Conservation (phyloP, 768 basidiomycete genomes). For the Cyathus striatus region DNA sequence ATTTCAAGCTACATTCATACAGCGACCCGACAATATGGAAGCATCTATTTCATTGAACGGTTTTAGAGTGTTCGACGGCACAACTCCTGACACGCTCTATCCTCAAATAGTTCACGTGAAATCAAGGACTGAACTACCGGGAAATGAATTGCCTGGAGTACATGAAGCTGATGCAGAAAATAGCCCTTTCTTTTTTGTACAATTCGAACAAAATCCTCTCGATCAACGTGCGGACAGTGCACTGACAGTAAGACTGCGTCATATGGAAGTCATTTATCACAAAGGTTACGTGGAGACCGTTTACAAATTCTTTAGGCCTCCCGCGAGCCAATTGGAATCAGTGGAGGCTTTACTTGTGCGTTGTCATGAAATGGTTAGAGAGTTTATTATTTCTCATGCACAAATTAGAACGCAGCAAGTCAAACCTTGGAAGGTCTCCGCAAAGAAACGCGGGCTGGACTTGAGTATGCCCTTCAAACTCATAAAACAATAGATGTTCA, state of each 20-base stretch:
- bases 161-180: constrained; percentile 10
- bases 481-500: constrained; percentile 97
- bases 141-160: constrained; percentile 4
- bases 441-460: constrained; percentile 89
- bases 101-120: constrained; percentile 85
- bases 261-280: constrained; percentile 97
- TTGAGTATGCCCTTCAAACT: constrained; percentile 88
- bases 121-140: constrained; percentile 15
- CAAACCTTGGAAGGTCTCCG: constrained; percentile 90
- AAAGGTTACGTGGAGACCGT: constrained; percentile 90
- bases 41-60: constrained; percentile 79
- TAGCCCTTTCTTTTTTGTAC: constrained; percentile 75
- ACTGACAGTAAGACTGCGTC: constrained; percentile 83
- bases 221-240: constrained; percentile 90
- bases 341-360: constrained; percentile 87
- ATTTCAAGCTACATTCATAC: constrained; percentile 79
- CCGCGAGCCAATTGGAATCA: constrained; percentile 90
- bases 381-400: constrained; percentile 6
- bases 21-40: constrained; percentile 85
- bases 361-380: constrained; percentile 2
- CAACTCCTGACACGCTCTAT: constrained; percentile 71
- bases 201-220: constrained; percentile 88
- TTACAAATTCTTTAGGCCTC: constrained; percentile 88
- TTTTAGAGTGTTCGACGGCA: constrained; percentile 90
- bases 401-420: constrained; percentile 80